Evolutionary conservation across 208 protist species (phyloP), one percentile per base, ranked within the genome.

Genomic region (Acanthamoeba lenticulata): DNA sequence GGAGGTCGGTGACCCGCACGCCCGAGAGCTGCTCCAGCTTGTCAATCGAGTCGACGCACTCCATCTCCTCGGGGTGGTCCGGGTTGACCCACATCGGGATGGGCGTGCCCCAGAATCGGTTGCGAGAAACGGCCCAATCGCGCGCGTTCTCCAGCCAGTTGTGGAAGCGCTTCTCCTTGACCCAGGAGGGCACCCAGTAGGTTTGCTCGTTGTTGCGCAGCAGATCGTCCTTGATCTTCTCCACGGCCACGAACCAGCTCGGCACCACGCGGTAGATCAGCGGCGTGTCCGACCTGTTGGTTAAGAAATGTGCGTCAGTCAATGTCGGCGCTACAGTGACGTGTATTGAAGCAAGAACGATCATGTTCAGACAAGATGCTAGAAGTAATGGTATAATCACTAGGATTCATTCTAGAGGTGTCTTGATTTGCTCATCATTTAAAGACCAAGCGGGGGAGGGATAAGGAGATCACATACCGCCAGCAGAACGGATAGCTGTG

Each of bases 401-500:
- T n/a, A 57, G 27, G 83, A 34, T 44, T 90, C 47, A 62, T 69
- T 62, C 83, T 62, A 90, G 55, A 90, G 83, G 83, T 62, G 83
- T 72, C 47, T 32, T 40, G 42, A 38, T 62, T 90, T 40, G 42
- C 83, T 72, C 74, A 83, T 83, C 74, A 79, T 42, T 9, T 85
- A 5, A 24, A 32, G 19, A 4, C n/a, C 0, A 19, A 57, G 32
- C 52, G 11, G 2, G 2, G 27, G 19, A 0, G 32, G n/a, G 47
- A n/a, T 9, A 47, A 86, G 47, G 49, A 74, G 32, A 27, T 40
- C 34, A 97, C 98, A 86, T 98, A 99, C 83, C 99, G 97, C 99
- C 99, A 99, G 98, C 99, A 99, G 97, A 99, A 99, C 45, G 99
- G 99, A 97, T 99, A 99, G 77, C 95, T 98, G 96, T 99, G 99